Evolutionary conservation across 345 rosid genomes (phyloP), one percentile per base, ranked within the genome.

Genomic region (Eucalyptus caleyi): DNA sequence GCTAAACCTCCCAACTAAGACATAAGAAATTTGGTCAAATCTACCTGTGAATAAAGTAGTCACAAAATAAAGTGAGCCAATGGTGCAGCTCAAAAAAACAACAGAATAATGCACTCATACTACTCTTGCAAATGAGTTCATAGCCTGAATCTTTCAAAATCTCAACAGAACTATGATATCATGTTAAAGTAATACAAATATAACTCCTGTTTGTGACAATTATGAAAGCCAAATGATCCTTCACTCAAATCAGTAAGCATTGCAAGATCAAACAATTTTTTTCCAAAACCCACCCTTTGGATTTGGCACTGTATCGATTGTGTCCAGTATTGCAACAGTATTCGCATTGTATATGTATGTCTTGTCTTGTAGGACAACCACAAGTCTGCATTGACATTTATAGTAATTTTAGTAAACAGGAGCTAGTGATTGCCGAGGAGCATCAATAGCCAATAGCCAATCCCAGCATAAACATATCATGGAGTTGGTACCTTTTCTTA

Each of bases 331-430:
- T 83, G 90, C 94, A 67, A 96, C 96, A 85, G 93, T 93, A 91
- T 97, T 94, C 80, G 94, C 91, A 90, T 97, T 98, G 89, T 96
- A 97, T 65, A 97, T 92, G 90, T 93, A 96, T 65, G 97, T 94
- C 89, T 96, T 96, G 87, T 96, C 98, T 94, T 94, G 96, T 93
- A 96, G 93, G 91, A 97, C 95, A 92, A 97, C 97, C 87, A 96
- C 90, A 89, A 97, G 95, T 92, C 99, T 96, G 97, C 92, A 92
- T 60, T 42, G 16, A 77, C 30, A 77, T 77, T 21, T 40, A 21
- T 77, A 40, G 85, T 77, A 77, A 40, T 21, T 77, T 77, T 40
- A 40, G 47, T 77, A 77, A 21, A 77, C 9, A 26, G 85, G 27
- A 40, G 13, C 30, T 21, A 77, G 16, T 77, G 47, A 77, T 50